A percentile compares a stretch with the other conserved stretches of the same genome.
These are phyloP conservation scores for Arthrobotrys pseudoclavata DNA, from an alignment of 2,329 filamentous ascomycete species.

Conservation along the genomic window DNA sequence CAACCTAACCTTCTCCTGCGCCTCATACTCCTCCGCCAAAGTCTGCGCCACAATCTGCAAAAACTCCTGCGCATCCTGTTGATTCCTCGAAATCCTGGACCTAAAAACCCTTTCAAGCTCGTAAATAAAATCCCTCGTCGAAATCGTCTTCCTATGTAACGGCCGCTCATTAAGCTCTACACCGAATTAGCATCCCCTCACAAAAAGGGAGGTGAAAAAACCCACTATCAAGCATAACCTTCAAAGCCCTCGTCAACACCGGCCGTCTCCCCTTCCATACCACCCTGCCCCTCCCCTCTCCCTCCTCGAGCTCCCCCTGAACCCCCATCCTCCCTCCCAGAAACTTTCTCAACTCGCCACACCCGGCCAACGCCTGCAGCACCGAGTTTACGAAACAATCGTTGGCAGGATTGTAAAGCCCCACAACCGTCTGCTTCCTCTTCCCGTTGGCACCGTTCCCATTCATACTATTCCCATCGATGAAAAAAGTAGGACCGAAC, in stretches of 20 bases:
- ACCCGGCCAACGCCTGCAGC: conserved; percentile 89
- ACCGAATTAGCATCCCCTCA: conserved; percentile 12
- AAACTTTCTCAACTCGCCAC: conserved; percentile 90
- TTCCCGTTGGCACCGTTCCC: conserved; percentile 31
- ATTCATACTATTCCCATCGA: conserved; percentile 66
- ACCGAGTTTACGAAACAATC: conserved; percentile 93
- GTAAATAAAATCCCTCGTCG: conserved; percentile 84
- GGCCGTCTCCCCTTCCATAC: conserved; percentile 66
- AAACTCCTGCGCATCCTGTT: conserved; percentile 98
- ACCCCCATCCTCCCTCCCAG: conserved; percentile 87
- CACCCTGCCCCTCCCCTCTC: conserved; percentile 27
- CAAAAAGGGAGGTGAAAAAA: conserved; percentile 13
- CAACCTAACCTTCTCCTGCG: conserved; percentile 65
- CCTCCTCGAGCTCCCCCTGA: conserved; percentile 42
- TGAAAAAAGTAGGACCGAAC: conserved; percentile 95
- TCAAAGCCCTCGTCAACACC: conserved; percentile 88
- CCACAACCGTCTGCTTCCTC: conserved; percentile 85
- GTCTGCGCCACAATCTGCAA: conserved; percentile 93
- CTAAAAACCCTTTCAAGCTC: conserved; percentile 87
- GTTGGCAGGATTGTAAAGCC: conserved; percentile 90
- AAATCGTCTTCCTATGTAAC: conserved; percentile 93
- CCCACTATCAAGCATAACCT: conserved; percentile 82
- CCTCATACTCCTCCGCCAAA: conserved; percentile 93
- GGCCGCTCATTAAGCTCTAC: conserved; percentile 85
- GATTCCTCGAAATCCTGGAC: conserved; percentile 90